Conservation (phyloP, 805 yeast species). For the Candida palmyrensis region DNA sequence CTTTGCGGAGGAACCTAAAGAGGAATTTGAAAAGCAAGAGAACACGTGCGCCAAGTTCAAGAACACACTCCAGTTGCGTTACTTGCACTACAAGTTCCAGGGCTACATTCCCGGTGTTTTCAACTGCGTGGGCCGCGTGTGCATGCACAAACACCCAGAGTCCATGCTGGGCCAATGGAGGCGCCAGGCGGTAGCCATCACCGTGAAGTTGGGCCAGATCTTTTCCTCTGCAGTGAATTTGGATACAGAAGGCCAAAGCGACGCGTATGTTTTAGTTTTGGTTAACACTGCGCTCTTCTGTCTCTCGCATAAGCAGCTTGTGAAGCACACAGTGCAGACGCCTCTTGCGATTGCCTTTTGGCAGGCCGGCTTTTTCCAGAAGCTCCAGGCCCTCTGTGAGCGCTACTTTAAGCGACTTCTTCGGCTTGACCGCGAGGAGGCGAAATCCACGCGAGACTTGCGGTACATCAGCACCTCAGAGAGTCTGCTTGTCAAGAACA, state of each 20-base stretch:
- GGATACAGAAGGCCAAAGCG: constrained; percentile 24
- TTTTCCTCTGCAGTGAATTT: constrained; percentile 21
- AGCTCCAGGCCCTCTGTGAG: constrained; percentile 21
- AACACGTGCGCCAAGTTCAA: constrained; percentile 56
- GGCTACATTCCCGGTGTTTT: constrained; percentile 37
- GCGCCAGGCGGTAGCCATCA: constrained; percentile 37
- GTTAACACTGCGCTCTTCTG: constrained; percentile 31
- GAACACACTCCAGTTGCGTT: constrained; percentile 54
- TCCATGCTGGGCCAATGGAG: constrained; percentile 24
- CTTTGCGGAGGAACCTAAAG: constrained; percentile 37
- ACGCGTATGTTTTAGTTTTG: constrained; percentile 23
- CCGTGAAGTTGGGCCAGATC: constrained; percentile 24
- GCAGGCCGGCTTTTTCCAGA: constrained; percentile 44
- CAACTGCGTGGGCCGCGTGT: constrained; percentile 39
- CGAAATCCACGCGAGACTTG: constrained; percentile 18
- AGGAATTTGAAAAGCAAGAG: constrained; percentile 24
- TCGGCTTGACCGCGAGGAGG: constrained; percentile 9
- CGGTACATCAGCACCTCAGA: constrained; percentile 32
- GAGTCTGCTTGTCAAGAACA: constrained; percentile 33
- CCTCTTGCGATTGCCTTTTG: constrained; percentile 44
- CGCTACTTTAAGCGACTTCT: constrained; percentile 15
- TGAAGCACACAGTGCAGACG: constrained; percentile 25
- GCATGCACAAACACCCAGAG: constrained; percentile 48
- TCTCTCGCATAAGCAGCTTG: constrained; percentile 15
- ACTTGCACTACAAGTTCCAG: constrained; percentile 45